A percentile compares a stretch with the other conserved stretches of the same genome.
Conservation (phyloP, 129 eudicot genomes). For the Glebionis coronaria region DNA sequence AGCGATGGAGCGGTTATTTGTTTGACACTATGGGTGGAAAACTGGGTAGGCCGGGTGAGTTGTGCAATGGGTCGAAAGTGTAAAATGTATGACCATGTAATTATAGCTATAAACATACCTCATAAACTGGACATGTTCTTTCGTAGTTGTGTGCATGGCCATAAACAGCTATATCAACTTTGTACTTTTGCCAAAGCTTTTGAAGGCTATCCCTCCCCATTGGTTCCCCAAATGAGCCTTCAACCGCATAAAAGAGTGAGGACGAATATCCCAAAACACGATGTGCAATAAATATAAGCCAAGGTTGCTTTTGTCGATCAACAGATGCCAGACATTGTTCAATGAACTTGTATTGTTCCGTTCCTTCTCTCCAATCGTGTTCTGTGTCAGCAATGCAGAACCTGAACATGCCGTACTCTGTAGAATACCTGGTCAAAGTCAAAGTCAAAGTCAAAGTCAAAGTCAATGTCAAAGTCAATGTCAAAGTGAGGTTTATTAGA, state of each 20-base stretch:
- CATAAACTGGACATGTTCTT: conserved; percentile 66
- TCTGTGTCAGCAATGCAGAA: conserved; percentile 80
- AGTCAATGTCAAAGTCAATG: background rate
- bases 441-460: too few species aligned
- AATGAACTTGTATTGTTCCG: conserved; percentile 67
- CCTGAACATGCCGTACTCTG: conserved; percentile 80
- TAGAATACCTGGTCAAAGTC: conserved; percentile 49
- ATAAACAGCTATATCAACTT: conserved; percentile 72
- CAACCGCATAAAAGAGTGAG: conserved; percentile 35
- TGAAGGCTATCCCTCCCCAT: conserved; percentile 76
- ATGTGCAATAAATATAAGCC: conserved; percentile 72
- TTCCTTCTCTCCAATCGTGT: conserved; percentile 76
- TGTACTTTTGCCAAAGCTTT: conserved; percentile 74
- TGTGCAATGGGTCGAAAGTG: too few species aligned
- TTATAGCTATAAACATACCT: conserved; percentile 39
- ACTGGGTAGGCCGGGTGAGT: too few species aligned
- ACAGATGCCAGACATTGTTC: conserved; percentile 64
- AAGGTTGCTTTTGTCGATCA: conserved; percentile 73
- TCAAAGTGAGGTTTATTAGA: conserved; percentile 9
- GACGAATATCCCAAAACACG: conserved; percentile 76
- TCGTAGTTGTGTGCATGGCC: conserved; percentile 83
- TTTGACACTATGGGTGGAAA: too few species aligned
- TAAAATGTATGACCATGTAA: background rate
- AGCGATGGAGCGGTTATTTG: too few species aligned
- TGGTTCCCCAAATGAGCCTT: conserved; percentile 73